A percentile compares a stretch with the other conserved stretches of the same genome.
These are phyloP conservation scores for Bruguiera gymnorhiza DNA, from an alignment of 345 rosid genomes.

Conservation along the genomic window DNA sequence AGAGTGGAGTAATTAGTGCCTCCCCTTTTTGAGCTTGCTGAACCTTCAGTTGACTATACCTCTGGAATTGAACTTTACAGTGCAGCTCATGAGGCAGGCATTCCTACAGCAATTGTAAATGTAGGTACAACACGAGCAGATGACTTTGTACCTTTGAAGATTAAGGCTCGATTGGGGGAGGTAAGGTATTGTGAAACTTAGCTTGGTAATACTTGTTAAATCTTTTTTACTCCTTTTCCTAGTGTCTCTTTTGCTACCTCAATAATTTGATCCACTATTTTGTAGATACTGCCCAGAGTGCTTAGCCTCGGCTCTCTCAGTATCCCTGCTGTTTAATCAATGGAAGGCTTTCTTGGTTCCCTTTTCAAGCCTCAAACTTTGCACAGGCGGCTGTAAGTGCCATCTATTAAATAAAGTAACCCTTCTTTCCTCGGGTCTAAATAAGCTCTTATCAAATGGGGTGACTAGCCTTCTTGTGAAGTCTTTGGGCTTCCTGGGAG, in stretches of 20 bases:
- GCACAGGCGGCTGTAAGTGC: neutral
- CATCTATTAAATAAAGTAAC: neutral
- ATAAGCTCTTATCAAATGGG: no score
- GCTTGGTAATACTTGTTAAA: neutral
- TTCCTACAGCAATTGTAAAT: slow-evolving; percentile 78
- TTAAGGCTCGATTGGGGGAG: slow-evolving; percentile 83
- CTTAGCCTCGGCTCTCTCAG: slow-evolving; percentile 67
- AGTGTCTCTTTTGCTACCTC: neutral
- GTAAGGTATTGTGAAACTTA: slow-evolving; percentile 27
- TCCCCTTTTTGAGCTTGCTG: neutral
- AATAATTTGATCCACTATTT: slow-evolving; percentile 6
- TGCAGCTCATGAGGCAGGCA: slow-evolving; percentile 85
- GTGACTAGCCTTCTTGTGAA: no score
- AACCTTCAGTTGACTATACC: slow-evolving; percentile 15
- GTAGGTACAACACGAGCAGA: slow-evolving; percentile 80
- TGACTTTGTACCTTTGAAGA: slow-evolving; percentile 70
- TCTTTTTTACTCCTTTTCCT: no score
- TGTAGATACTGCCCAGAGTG: slow-evolving; percentile 71
- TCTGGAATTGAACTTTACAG: slow-evolving; percentile 37
- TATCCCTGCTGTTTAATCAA: slow-evolving; percentile 45
- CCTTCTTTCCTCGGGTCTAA: no score
- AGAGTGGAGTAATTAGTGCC: neutral
- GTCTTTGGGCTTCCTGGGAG: no score
- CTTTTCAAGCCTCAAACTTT: neutral
- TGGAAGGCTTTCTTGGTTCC: neutral